Conservation (phyloP, 371 early-diverging fungal species). For the Apophysomyces trapeziformis region DNA sequence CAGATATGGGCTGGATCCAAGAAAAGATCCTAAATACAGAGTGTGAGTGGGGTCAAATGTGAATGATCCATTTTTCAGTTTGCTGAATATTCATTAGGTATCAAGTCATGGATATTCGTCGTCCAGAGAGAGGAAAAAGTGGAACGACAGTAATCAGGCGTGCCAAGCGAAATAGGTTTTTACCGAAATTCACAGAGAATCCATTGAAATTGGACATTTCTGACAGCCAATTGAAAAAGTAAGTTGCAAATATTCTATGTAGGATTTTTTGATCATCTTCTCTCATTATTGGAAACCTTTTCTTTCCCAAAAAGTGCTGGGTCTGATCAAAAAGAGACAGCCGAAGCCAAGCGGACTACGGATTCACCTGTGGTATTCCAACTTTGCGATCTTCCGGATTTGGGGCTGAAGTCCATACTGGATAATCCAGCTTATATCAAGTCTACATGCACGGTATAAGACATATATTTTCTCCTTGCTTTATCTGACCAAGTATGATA, state of each 20-base stretch:
- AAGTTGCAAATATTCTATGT: background rate
- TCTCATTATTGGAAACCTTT: background rate
- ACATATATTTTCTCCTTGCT: background rate
- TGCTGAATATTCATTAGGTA: slow-evolving; percentile 10
- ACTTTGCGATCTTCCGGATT: slow-evolving; percentile 36
- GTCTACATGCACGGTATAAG: slow-evolving; percentile 14
- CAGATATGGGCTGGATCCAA: slow-evolving; percentile 66
- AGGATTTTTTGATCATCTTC: background rate
- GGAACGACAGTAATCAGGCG: background rate
- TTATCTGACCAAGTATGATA: too few relatives aligned
- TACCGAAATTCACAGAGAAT: background rate
- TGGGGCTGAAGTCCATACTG: slow-evolving; percentile 20
- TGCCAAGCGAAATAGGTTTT: background rate
- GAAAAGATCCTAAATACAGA: slow-evolving; percentile 44
- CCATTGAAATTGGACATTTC: background rate
- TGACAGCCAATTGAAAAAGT: background rate
- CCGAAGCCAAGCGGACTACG: background rate
- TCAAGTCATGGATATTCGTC: slow-evolving; percentile 17
- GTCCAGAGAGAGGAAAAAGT: background rate
- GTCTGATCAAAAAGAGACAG: too few relatives aligned
- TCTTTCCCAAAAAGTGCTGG: background rate
- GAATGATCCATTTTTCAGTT: background rate
- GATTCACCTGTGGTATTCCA: slow-evolving; percentile 12
- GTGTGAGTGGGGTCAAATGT: slow-evolving; percentile 31
- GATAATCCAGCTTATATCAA: slow-evolving; percentile 21